Evolutionary conservation across 345 rosid genomes (phyloP).

Genomic region (Citrus trifoliata): DNA sequence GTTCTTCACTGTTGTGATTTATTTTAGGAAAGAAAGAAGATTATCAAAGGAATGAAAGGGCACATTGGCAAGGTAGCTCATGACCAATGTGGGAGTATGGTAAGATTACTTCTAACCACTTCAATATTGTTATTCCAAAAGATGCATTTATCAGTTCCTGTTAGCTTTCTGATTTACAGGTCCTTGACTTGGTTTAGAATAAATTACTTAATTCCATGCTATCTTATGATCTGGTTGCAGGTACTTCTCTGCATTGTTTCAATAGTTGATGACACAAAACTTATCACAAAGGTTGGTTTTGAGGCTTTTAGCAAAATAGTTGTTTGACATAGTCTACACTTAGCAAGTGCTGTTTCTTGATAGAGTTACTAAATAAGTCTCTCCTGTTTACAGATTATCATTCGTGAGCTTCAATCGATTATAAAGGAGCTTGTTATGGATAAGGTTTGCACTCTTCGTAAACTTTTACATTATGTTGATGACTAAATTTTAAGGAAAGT

Average conservation of each 20-base stretch:
- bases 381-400: slow-evolving; percentile 51
- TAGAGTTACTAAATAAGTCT: slow-evolving; percentile 20
- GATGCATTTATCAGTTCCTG: not conserved
- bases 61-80: slow-evolving; percentile 59
- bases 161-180: not conserved
- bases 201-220: slow-evolving; percentile 2
- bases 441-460: slow-evolving; percentile 52
- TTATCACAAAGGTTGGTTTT: slow-evolving; percentile 63
- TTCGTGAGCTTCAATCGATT: slow-evolving; percentile 62
- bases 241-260: slow-evolving; percentile 76
- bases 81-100: slow-evolving; percentile 81
- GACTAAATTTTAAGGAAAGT: not conserved
- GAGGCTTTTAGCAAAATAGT: slow-evolving; percentile 1
- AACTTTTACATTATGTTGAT: not conserved
- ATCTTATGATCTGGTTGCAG: slow-evolving; percentile 34
- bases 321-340: not conserved
- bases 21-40: slow-evolving; percentile 84
- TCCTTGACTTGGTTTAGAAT: not conserved
- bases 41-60: slow-evolving; percentile 82
- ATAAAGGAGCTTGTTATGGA: slow-evolving; percentile 69
- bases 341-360: not conserved
- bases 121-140: not conserved
- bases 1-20: slow-evolving; percentile 6
- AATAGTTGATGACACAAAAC: slow-evolving; percentile 90
- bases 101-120: slow-evolving; percentile 23